These are phyloP conservation scores for Cordyceps tenuipes DNA, from an alignment of 2,329 filamentous ascomycete species.

Conservation along the genomic window DNA sequence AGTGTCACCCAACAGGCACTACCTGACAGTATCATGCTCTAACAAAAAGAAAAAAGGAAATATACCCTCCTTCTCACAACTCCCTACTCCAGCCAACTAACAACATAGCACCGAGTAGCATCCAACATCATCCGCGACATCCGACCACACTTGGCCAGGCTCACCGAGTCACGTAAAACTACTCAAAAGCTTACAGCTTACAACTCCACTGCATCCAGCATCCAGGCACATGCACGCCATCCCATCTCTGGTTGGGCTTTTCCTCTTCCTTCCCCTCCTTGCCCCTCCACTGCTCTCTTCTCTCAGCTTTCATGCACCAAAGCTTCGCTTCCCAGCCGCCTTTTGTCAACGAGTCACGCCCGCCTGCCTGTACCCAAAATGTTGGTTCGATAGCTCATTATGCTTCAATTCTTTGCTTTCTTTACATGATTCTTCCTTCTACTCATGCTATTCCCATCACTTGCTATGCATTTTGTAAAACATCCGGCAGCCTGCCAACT, in stretches of 20 bases:
- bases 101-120: too few species aligned
- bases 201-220: background rate
- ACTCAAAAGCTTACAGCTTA: background rate
- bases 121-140: too few species aligned
- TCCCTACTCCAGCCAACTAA: too few species aligned
- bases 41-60: too few species aligned
- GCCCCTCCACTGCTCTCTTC: background rate
- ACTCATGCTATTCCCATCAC: background rate
- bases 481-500: background rate
- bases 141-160: too few species aligned
- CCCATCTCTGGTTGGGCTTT: constrained; percentile 2
- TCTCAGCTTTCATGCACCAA: background rate
- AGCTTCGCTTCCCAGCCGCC: background rate
- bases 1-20: too few species aligned
- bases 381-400: background rate
- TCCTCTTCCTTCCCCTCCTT: too few species aligned
- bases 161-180: background rate
- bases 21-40: too few species aligned
- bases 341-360: background rate
- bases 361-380: background rate
- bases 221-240: constrained; percentile 3
- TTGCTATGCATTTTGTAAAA: constrained; percentile 3
- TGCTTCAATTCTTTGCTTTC: background rate
- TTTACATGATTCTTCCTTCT: background rate
- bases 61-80: too few species aligned